Base-by-base conservation (phyloP, 1,284 basidiomycete species). In the Cryptococcus jaspeensis region DNA sequence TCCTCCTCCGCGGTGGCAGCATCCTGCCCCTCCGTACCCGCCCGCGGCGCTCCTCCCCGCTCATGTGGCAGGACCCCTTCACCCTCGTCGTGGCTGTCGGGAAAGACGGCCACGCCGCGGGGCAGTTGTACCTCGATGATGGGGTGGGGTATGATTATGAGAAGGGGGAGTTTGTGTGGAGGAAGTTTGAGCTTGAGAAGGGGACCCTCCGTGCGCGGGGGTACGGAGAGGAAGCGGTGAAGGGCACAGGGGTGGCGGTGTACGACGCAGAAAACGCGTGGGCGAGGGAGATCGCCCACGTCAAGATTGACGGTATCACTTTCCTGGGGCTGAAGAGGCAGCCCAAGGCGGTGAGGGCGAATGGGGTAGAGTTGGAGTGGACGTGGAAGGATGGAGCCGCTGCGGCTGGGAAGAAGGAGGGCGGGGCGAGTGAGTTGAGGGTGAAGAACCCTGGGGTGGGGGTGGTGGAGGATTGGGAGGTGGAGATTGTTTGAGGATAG, bases 61-160 rank as follows among this genome's bases (percentile, higher is more conserved):
- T 96, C 41, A 95, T 95, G 87, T 89, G 87, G 79, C 78, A 82
- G 53, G 96, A 99, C 74, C 96, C 96, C 0, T 91, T 96, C 81
- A 98, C 94, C 0, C 84, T 99, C 39, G 85, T 88, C 56, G 81
- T 97, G 23, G 91, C 92, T 0, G 80, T 96, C 20, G 83, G 84
- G 77, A 84, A 85, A 55, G 72, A 81, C 3, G 84, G 85, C 23
- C 71, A 66, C 8, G 93, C 94, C 0, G 71, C 72, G 2, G 95
- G 95, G 37, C 88, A 93, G 72, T 81, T 99, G 39, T 99, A 99
- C 78, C 83, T 96, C 53, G 96, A 99, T 74, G 96, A 99, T 69
- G 95, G 96, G 7, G 89, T 89, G 62, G 86, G 88, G 0, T 98
- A 87, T 76, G 81, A 82, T 1, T 87, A 93, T 77, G 80, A 86